Evolutionary conservation across 306 rosid species (phyloP).

Genomic region (Fragaria nilgerrensis): DNA sequence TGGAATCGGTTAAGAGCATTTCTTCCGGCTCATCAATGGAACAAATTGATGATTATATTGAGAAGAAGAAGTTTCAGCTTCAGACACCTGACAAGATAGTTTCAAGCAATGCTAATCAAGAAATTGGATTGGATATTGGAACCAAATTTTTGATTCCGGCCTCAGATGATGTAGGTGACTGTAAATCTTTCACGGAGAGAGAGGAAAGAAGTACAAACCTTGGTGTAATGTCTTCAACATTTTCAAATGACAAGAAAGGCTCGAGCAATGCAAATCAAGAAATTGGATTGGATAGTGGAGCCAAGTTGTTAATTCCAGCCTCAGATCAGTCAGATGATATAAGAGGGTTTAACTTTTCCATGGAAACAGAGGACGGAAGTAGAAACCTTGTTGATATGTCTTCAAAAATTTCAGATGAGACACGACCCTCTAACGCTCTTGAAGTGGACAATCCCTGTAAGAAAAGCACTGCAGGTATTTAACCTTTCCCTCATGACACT

Average conservation of each 20-base stretch:
- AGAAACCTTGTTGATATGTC: background rate
- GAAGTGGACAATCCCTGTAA: background rate
- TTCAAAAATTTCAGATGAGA: background rate
- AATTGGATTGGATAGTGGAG: background rate
- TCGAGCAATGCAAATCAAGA: background rate
- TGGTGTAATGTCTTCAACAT: background rate
- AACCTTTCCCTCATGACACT: background rate
- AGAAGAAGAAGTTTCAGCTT: background rate
- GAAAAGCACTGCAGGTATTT: background rate
- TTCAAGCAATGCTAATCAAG: background rate
- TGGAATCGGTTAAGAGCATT: background rate
- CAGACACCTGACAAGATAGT: background rate
- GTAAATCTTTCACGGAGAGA: background rate
- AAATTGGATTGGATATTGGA: background rate
- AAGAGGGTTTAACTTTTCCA: background rate
- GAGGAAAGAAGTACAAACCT: background rate
- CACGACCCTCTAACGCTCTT: background rate
- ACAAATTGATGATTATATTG: background rate
- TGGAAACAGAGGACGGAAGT: background rate
- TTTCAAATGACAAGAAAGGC: conserved; percentile 1
- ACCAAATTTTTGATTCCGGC: background rate
- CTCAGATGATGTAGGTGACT: background rate
- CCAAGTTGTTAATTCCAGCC: background rate
- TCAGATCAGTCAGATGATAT: background rate
- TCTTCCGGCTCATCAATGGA: background rate